These are phyloP conservation scores for Saturnispora ahearnii DNA, from an alignment of 805 yeast species.

Conservation along the genomic window DNA sequence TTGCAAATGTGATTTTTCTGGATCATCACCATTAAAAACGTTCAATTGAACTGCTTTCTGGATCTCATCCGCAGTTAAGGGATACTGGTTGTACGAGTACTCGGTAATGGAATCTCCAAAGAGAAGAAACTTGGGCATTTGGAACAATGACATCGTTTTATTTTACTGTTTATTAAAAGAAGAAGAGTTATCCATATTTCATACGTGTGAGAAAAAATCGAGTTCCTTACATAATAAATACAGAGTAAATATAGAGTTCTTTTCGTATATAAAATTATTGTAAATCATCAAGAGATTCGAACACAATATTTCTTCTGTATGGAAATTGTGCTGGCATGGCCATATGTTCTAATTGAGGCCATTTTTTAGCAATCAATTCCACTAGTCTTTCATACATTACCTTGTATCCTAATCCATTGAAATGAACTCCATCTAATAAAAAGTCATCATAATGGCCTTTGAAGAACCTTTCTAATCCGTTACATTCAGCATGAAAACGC, in stretches of 20 bases:
- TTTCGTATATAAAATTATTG: neutral
- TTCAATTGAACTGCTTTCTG: neutral
- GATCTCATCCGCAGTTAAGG: constrained; percentile 5
- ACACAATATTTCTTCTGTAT: constrained; percentile 6
- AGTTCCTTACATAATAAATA: neutral
- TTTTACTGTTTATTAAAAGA: neutral
- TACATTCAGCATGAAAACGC: neutral
- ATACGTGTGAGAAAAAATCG: neutral
- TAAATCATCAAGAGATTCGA: constrained; percentile 3
- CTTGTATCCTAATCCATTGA: constrained; percentile 29
- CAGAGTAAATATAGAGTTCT: neutral
- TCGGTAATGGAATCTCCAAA: constrained; percentile 31
- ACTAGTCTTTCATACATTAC: constrained; percentile 28
- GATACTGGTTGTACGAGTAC: constrained; percentile 19
- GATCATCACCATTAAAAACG: constrained; percentile 3
- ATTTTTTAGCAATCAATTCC: constrained; percentile 7
- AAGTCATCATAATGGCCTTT: constrained; percentile 12
- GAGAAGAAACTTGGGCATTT: constrained; percentile 18
- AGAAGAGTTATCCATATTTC: neutral
- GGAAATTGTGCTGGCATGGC: constrained; percentile 6
- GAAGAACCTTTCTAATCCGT: neutral
- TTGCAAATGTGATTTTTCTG: constrained; percentile 1
- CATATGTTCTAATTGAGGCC: neutral
- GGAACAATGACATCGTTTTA: neutral
- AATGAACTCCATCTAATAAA: constrained; percentile 38